Evolutionary conservation across 805 yeast genomes (phyloP), one percentile per base, ranked within the genome.

Genomic region (Martiniozyma abietophila): DNA sequence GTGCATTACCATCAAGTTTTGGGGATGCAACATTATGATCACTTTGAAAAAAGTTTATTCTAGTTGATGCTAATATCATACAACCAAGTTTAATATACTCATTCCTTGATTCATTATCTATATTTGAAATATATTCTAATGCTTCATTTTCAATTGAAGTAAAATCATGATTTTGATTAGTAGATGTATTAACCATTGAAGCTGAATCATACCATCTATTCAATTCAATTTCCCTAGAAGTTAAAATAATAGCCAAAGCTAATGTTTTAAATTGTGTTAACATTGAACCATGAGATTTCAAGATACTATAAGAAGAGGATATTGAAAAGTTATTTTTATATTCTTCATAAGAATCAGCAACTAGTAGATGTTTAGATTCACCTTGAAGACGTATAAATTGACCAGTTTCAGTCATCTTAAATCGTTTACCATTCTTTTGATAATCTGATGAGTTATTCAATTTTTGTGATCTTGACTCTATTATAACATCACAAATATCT

Each of bases 11-110:
- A 36, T 69, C 74, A 15, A 70, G 48, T 33, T 56, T 60, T n/a
- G 71, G 66, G 18, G 47, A 34, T 15, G 71, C 65, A 14, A 67
- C 63, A 47, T 65, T 72, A 45, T 71, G 78, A 46, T 71, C 76
- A 1, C 76, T 67, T 40, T 71, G 76, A 36, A 70, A 56, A 43
- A 70, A 71, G 45, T 70, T 68, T 40, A 71, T 57, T 41, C 68
- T 69, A 12, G 73, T 52, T 14, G 71, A 65, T 20, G 64, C 53
- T 39, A 71, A 37, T 12, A 71, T 48, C 41, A 58, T 54, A 28
- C 62, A 50, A 4, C 76, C 76, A 45, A 54, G 51, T 18, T 45
- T 42, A 25, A 70, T 53, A 42, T 70, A 72, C 5, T 48, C 36
- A 1, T 31, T 23, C 19, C 50, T 37, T 9, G 44, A 29, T 18